Conservation (phyloP, 352 stramenopile genomes). For the Pythium volutum region DNA sequence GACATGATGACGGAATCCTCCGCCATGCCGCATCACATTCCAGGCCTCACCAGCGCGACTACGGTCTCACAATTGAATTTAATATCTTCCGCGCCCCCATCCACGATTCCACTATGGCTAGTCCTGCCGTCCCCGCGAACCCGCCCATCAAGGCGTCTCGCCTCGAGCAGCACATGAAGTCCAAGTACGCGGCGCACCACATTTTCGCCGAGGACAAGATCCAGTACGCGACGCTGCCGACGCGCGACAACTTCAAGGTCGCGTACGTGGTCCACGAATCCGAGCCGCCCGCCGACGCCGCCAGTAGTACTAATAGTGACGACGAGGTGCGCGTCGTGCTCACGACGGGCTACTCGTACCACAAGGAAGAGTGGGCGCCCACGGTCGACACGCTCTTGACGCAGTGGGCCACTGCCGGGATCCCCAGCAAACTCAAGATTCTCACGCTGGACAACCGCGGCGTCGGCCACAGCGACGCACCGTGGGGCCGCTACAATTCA, state of each 20-base stretch:
- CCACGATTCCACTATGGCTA: background rate
- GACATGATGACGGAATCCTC: no score
- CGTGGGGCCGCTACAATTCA: conserved; percentile 57
- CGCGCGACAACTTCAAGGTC: conserved; percentile 31
- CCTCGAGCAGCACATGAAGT: conserved; percentile 9
- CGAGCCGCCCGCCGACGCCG: background rate
- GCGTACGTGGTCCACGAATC: conserved; percentile 29
- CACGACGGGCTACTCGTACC: conserved; percentile 27
- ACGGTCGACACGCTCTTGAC: conserved; percentile 21
- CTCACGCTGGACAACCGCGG: conserved; percentile 64
- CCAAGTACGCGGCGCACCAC: background rate
- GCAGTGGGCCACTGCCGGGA: background rate
- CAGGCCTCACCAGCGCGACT: background rate
- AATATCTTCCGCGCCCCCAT: background rate
- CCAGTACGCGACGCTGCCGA: background rate
- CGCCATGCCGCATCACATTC: background rate
- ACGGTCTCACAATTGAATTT: background rate
- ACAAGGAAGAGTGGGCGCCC: conserved; percentile 26
- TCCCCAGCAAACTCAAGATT: conserved; percentile 30
- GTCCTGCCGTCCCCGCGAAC: background rate
- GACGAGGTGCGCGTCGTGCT: conserved; percentile 25
- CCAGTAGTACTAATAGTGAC: no score
- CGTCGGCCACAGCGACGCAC: conserved; percentile 39
- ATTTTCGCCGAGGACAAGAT: conserved; percentile 6
- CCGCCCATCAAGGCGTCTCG: background rate